These are phyloP conservation scores for Fagus crenata DNA, from an alignment of 306 rosid genomes.

Conservation along the genomic window DNA sequence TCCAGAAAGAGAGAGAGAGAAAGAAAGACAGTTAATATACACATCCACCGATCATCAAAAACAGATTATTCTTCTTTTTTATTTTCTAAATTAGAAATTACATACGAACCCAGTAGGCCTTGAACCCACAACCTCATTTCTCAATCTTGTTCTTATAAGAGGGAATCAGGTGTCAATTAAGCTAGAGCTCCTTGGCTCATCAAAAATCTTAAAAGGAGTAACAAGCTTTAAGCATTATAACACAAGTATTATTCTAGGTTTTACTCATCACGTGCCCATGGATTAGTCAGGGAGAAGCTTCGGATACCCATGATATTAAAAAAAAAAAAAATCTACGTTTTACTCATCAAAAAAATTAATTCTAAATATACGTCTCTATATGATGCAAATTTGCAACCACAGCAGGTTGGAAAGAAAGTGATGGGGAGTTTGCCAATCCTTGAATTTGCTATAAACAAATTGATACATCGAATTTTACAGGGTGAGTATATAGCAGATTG, in stretches of 20 bases:
- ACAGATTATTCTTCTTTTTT: background rate
- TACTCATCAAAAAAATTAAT: background rate
- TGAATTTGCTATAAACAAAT: background rate
- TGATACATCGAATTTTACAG: background rate
- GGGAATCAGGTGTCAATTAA: too few relatives aligned
- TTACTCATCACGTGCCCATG: background rate
- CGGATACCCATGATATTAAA: too few relatives aligned
- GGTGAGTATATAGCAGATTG: background rate
- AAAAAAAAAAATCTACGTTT: background rate
- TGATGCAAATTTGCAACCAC: background rate
- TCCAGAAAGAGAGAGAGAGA: background rate
- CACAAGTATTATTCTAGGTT: background rate
- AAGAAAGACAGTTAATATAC: background rate
- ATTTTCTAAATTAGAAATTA: too few relatives aligned
- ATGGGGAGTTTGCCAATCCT: background rate
- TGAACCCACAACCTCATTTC: too few relatives aligned
- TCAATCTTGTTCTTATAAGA: too few relatives aligned
- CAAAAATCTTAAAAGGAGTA: background rate
- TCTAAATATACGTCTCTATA: background rate
- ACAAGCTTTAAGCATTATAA: background rate
- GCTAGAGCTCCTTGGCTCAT: too few relatives aligned
- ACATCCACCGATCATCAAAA: background rate
- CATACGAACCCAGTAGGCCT: too few relatives aligned
- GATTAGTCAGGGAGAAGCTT: too few relatives aligned
- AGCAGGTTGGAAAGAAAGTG: background rate